A percentile compares a stretch with the other conserved stretches of the same genome.
Evolutionary conservation across 2,329 filamentous ascomycete species (phyloP).

Genomic region (Aureobasidium melanogenum): DNA sequence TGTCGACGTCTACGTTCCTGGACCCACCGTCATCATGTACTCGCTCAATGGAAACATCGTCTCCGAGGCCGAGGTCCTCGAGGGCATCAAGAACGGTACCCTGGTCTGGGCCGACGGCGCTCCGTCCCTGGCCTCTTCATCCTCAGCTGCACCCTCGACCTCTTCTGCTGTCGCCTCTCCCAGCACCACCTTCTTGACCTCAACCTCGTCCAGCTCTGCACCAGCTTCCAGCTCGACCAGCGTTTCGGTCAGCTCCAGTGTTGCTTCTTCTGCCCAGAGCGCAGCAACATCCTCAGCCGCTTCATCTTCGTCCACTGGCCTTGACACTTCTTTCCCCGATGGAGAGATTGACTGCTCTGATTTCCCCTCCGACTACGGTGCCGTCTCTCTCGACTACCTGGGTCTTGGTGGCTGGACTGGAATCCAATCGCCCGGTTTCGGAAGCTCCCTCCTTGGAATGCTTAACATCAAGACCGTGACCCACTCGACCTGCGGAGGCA

Average conservation of each 20-base stretch:
- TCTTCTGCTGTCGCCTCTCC: slow-evolving; percentile 15
- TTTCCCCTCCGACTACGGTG: slow-evolving; percentile 78
- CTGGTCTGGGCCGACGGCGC: slow-evolving; percentile 53
- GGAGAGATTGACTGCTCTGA: slow-evolving; percentile 59
- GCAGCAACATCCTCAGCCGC: slow-evolving; percentile 11
- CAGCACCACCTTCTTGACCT: slow-evolving; percentile 30
- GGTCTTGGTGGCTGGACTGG: slow-evolving; percentile 68
- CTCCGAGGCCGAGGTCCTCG: slow-evolving; percentile 54
- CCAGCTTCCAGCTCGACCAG: slow-evolving; percentile 18
- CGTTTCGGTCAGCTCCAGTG: slow-evolving; percentile 23
- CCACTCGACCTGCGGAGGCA: slow-evolving; percentile 47
- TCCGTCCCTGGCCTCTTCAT: slow-evolving; percentile 23
- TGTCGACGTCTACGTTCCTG: slow-evolving; percentile 46
- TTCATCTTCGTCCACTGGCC: slow-evolving; percentile 37
- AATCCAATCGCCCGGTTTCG: slow-evolving; percentile 47
- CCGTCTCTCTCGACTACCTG: slow-evolving; percentile 60
- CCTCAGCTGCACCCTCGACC: slow-evolving; percentile 21
- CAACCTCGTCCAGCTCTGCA: slow-evolving; percentile 21
- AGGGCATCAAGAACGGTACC: slow-evolving; percentile 61
- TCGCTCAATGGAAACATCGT: slow-evolving; percentile 58
- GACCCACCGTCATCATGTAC: slow-evolving; percentile 61
- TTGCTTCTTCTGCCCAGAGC: slow-evolving; percentile 20
- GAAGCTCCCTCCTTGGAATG: slow-evolving; percentile 24
- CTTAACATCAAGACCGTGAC: slow-evolving; percentile 56
- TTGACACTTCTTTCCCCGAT: slow-evolving; percentile 64